phyloP scores from a whole-genome alignment of 2,329 filamentous ascomycete species.

The Dendrostoma leiphaemia region DNA sequence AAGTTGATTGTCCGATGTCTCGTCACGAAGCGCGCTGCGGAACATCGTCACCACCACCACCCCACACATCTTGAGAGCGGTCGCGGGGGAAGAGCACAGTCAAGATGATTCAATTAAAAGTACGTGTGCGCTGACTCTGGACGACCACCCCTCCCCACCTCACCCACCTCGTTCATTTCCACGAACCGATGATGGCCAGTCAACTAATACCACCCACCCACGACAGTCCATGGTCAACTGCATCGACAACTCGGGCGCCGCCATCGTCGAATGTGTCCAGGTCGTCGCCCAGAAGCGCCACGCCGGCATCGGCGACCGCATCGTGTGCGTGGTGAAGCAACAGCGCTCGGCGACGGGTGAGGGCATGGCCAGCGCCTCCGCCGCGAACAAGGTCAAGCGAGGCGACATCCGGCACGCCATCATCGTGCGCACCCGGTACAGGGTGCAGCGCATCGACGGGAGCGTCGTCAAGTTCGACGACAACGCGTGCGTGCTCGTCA shows the following conservation, averaged over 20 bases:
- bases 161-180: too few species aligned
- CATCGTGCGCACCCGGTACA: constrained; percentile 87
- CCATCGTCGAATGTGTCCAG: constrained; percentile 93
- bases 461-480: constrained; percentile 93
- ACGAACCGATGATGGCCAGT: too few species aligned
- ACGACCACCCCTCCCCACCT: neutral
- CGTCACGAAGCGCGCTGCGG: neutral
- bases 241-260: constrained; percentile 99
- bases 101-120: constrained; percentile 93
- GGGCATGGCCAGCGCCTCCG: constrained; percentile 63
- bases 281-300: constrained; percentile 87
- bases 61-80: constrained; percentile 8
- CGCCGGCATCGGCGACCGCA: constrained; percentile 91
- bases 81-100: constrained; percentile 25
- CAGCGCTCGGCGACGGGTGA: constrained; percentile 77
- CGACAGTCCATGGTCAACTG: constrained; percentile 96
- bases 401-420: constrained; percentile 97
- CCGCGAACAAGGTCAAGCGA: constrained; percentile 89
- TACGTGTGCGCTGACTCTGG: constrained; percentile 26
- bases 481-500: constrained; percentile 96
- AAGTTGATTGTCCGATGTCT: neutral
- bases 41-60: constrained; percentile 3
- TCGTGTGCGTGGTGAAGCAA: constrained; percentile 97
- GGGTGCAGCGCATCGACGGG: constrained; percentile 82
- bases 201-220: too few species aligned